Conservation (phyloP, 2,329 filamentous ascomycete genomes). For the Scedosporium apiospermum region DNA sequence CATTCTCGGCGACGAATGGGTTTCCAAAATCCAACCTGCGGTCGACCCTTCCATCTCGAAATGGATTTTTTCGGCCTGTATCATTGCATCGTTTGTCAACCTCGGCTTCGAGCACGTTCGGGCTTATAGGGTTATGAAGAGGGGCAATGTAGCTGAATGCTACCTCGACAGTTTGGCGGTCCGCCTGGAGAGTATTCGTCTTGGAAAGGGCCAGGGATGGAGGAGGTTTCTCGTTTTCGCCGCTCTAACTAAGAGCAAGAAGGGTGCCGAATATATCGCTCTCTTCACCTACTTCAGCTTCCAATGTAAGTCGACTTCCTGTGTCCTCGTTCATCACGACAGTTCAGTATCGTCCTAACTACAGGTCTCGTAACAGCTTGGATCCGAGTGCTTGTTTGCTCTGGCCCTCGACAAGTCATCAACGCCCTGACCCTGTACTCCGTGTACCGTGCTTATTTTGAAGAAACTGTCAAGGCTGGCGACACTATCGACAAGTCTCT, state of each 20-base stretch:
- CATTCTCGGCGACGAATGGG: constrained; percentile 73
- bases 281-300: constrained; percentile 82
- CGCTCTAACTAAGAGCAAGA: constrained; percentile 81
- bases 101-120: constrained; percentile 71
- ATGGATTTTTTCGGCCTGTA: constrained; percentile 92
- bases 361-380: constrained; percentile 48
- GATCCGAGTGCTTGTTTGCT: constrained; percentile 80
- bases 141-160: constrained; percentile 80
- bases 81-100: constrained; percentile 81
- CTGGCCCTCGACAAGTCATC: constrained; percentile 83
- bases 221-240: constrained; percentile 88
- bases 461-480: constrained; percentile 17
- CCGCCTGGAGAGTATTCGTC: constrained; percentile 72
- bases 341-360: constrained; percentile 9
- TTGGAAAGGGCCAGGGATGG: constrained; percentile 69
- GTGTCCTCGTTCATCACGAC: neutral
- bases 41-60: constrained; percentile 73
- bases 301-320: constrained; percentile 37
- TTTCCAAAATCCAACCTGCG: constrained; percentile 68
- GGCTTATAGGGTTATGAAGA: constrained; percentile 69
- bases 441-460: constrained; percentile 58
- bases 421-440: constrained; percentile 85
- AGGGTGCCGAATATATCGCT: constrained; percentile 82
- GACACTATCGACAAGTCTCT: constrained; percentile 55
- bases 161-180: constrained; percentile 85